Percentiles rank a stretch among this genome's conserved stretches.
phyloP scores from a whole-genome alignment of 1,139 yeast species.

The Trichomonascaceae sp. region DNA sequence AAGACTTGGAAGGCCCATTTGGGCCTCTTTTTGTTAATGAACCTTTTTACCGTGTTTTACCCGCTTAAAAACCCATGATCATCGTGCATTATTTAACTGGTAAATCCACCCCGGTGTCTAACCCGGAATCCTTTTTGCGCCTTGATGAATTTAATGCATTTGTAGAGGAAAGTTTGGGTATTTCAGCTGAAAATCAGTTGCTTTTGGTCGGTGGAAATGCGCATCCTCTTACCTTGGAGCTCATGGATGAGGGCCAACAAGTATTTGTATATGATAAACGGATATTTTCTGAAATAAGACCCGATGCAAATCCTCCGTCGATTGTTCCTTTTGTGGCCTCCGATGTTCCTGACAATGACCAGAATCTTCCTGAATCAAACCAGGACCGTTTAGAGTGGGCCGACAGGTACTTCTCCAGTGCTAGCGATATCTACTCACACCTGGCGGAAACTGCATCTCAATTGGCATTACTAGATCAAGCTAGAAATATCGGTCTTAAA shows the following conservation, averaged over 20 bases:
- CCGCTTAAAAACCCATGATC: conserved; percentile 1
- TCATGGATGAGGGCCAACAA: conserved; percentile 23
- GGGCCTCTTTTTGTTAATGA: too few species aligned
- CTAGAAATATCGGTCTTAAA: conserved; percentile 26
- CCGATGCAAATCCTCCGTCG: not conserved
- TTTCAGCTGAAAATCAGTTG: conserved; percentile 26
- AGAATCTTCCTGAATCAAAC: not conserved
- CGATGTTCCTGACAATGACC: not conserved
- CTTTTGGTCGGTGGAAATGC: conserved; percentile 27
- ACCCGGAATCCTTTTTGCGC: conserved; percentile 11
- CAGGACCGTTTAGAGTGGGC: conserved; percentile 15
- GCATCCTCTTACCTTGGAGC: conserved; percentile 27
- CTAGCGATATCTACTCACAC: conserved; percentile 4
- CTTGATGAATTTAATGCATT: conserved; percentile 20
- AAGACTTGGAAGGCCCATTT: too few species aligned
- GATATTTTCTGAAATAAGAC: conserved; percentile 10
- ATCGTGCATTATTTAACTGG: conserved; percentile 5
- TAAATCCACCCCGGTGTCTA: not conserved
- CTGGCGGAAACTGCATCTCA: not conserved
- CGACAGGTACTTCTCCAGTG: conserved; percentile 11
- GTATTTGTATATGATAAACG: conserved; percentile 27
- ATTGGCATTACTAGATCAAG: conserved; percentile 24
- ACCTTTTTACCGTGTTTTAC: not conserved
- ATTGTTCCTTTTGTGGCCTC: not conserved
- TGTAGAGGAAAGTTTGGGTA: conserved; percentile 15